These are phyloP conservation scores for Ceratocystis alfenasii DNA, from an alignment of 2,329 filamentous ascomycete genomes.

Conservation along the genomic window DNA sequence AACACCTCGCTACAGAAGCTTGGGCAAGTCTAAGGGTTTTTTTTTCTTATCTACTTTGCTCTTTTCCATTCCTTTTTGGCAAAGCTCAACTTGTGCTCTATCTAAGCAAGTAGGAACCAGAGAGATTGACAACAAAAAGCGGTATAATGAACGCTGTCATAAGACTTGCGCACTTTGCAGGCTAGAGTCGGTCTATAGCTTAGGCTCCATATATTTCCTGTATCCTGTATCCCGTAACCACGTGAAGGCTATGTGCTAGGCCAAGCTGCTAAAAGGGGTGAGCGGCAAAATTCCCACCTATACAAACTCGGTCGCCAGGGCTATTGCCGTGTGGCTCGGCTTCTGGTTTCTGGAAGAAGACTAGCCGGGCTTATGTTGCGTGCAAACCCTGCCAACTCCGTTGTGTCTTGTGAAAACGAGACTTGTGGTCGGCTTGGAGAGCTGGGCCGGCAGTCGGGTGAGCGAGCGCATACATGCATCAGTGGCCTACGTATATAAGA, in stretches of 20 bases:
- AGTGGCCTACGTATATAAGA: neutral
- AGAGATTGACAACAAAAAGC: no score
- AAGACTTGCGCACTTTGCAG: neutral
- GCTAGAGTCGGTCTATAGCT: neutral
- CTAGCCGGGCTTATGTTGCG: neutral
- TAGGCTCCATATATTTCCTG: neutral
- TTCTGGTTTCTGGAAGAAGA: conserved; percentile 3
- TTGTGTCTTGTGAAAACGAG: conserved; percentile 7
- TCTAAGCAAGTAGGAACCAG: neutral
- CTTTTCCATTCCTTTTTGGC: neutral
- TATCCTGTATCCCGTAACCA: neutral
- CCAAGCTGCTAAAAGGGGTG: neutral
- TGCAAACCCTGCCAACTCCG: neutral
- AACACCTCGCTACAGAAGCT: neutral
- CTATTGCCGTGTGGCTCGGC: conserved; percentile 10
- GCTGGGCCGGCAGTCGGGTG: neutral
- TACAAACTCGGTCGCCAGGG: conserved; percentile 3
- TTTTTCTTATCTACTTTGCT: no score
- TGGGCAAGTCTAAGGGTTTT: no score
- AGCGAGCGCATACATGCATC: neutral
- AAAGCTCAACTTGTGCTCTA: neutral
- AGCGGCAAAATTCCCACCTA: neutral
- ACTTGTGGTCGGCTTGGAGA: neutral
- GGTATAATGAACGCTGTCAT: no score
- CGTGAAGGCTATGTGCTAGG: neutral